These are phyloP conservation scores for Pleurotus ostreatus DNA, from an alignment of 768 basidiomycete species.

Conservation along the genomic window DNA sequence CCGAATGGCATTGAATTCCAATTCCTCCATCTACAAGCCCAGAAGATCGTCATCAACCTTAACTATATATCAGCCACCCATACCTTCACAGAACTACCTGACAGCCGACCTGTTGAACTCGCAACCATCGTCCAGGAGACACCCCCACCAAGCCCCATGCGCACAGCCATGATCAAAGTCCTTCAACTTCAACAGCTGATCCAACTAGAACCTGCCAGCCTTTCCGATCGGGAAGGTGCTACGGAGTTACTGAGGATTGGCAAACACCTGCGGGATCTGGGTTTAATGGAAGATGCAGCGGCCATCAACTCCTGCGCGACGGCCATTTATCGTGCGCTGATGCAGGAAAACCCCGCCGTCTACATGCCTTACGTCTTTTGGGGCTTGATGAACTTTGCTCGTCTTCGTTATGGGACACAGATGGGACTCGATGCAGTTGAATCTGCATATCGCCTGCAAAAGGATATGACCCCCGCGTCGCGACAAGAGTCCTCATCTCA, in stretches of 20 bases:
- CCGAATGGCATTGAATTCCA: background rate
- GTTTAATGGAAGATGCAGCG: background rate
- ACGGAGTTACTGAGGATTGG: background rate
- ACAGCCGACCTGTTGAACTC: background rate
- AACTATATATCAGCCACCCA: background rate
- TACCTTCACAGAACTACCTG: background rate
- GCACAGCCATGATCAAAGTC: constrained; percentile 2
- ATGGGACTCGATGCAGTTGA: background rate
- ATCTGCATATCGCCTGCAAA: background rate
- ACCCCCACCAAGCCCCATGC: background rate
- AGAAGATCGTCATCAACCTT: background rate
- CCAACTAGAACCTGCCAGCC: background rate
- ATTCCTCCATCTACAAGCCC: background rate
- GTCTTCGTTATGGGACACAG: background rate
- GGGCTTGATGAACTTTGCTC: background rate
- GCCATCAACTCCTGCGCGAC: background rate
- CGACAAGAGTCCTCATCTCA: background rate
- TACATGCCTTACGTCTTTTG: constrained; percentile 4
- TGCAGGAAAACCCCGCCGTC: background rate
- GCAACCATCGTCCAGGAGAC: background rate
- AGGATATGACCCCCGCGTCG: background rate
- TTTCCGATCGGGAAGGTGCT: background rate
- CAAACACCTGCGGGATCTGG: background rate
- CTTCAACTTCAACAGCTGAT: background rate
- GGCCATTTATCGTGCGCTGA: constrained; percentile 1